Evolutionary conservation across 192 early-diverging fungal genomes (phyloP).

Genomic region (Piromyces finnis): DNA sequence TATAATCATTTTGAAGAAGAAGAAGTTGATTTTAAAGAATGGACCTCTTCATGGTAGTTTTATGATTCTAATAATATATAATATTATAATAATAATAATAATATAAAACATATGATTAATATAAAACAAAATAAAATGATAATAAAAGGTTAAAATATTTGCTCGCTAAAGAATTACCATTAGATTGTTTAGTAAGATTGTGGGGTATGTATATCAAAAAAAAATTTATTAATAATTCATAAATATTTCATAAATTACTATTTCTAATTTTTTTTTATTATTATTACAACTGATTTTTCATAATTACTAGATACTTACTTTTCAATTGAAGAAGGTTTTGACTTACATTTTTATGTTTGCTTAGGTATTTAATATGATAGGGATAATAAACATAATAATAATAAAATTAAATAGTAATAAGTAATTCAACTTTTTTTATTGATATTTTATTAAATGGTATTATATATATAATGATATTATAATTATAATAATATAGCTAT

Average conservation of each 20-base stretch:
- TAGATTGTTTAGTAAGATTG: constrained; percentile 21
- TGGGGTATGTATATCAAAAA: not conserved
- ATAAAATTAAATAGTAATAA: not conserved
- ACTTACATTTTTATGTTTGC: constrained; percentile 72
- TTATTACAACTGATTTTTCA: not conserved
- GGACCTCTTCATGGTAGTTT: constrained; percentile 55
- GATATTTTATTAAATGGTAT: too few species aligned
- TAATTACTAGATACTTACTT: constrained; percentile 67
- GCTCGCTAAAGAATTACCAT: constrained; percentile 67
- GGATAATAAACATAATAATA: not conserved
- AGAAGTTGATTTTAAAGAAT: constrained; percentile 74
- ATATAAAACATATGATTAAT: not conserved
- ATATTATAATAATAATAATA: too few species aligned
- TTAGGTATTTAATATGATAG: too few species aligned
- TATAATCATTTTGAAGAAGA: constrained; percentile 93
- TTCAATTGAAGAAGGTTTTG: constrained; percentile 48
- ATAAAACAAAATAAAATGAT: not conserved
- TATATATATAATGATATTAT: too few species aligned
- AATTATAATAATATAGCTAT: too few species aligned
- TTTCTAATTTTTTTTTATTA: too few species aligned
- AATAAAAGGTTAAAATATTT: constrained; percentile 33
- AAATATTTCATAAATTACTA: too few species aligned
- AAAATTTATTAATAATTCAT: too few species aligned
- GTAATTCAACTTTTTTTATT: too few species aligned
- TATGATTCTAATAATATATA: too few species aligned